phyloP scores from a whole-genome alignment of 306 rosid species.

The Glycyrrhiza uralensis region DNA sequence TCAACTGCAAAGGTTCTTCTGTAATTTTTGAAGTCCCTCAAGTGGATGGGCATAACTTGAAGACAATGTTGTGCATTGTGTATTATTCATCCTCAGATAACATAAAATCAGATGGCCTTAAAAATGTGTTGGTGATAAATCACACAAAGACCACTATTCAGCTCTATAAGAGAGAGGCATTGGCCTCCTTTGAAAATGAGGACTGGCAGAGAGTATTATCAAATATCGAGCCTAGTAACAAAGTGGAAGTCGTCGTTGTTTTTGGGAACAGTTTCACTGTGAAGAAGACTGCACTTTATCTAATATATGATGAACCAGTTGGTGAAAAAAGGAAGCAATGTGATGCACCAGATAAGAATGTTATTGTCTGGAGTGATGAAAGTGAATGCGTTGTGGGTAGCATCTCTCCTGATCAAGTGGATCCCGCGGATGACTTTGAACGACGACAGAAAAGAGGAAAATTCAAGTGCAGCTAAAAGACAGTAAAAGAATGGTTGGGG shows the following conservation, averaged over 20 bases:
- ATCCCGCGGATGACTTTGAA: background rate
- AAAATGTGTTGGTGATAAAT: conserved; percentile 19
- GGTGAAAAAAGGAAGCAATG: background rate
- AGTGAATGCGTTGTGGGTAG: background rate
- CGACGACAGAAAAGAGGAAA: background rate
- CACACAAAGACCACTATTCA: conserved; percentile 7
- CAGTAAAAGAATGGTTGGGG: background rate
- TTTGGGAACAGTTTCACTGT: background rate
- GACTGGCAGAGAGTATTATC: conserved; percentile 15
- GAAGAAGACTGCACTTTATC: conserved; percentile 6
- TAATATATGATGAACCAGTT: background rate
- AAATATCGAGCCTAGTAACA: conserved; percentile 2
- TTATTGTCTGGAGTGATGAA: background rate
- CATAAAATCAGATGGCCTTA: background rate
- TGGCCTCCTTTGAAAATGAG: conserved; percentile 1
- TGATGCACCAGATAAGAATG: background rate
- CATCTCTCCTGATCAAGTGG: background rate
- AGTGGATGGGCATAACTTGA: background rate
- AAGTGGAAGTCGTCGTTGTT: conserved; percentile 1
- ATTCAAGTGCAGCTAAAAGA: background rate
- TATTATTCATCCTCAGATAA: background rate
- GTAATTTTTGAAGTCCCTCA: conserved; percentile 20
- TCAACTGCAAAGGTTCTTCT: background rate
- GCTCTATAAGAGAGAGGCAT: background rate
- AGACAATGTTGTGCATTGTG: conserved; percentile 10